phyloP scores from a whole-genome alignment of 2,329 filamentous ascomycete species.

The Eutypa lata region DNA sequence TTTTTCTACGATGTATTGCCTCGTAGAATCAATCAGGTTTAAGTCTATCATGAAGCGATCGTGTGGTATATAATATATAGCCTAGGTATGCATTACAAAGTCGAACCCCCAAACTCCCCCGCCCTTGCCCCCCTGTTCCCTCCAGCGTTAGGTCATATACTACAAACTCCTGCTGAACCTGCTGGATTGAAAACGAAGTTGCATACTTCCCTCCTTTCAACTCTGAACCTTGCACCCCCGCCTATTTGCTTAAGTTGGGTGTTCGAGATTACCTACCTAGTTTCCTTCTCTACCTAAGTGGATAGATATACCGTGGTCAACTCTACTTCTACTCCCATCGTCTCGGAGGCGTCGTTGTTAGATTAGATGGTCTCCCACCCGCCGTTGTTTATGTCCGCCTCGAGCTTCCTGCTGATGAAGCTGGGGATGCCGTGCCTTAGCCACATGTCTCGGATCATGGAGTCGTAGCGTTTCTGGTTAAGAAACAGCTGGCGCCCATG shows the following conservation, averaged over 20 bases:
- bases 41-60: background rate
- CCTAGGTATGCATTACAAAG: background rate
- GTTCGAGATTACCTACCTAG: no score
- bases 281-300: no score
- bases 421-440: conserved; percentile 83
- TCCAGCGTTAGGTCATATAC: background rate
- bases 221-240: no score
- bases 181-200: background rate
- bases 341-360: no score
- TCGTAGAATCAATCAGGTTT: no score
- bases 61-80: background rate
- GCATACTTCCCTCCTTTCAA: background rate
- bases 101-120: background rate
- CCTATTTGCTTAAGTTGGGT: no score
- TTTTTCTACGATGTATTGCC: no score
- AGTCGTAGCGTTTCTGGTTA: conserved; percentile 92
- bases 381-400: conserved; percentile 94
- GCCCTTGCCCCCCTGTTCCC: no score
- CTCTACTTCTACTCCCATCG: background rate
- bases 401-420: conserved; percentile 83
- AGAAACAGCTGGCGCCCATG: conserved; percentile 87
- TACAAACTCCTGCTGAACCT: background rate
- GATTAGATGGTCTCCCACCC: conserved; percentile 89
- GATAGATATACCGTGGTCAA: no score
- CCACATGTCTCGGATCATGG: conserved; percentile 81